A percentile compares a stretch with the other conserved stretches of the same genome.
These are phyloP conservation scores for Mycena polygramma DNA, from an alignment of 768 basidiomycete genomes.

Conservation along the genomic window DNA sequence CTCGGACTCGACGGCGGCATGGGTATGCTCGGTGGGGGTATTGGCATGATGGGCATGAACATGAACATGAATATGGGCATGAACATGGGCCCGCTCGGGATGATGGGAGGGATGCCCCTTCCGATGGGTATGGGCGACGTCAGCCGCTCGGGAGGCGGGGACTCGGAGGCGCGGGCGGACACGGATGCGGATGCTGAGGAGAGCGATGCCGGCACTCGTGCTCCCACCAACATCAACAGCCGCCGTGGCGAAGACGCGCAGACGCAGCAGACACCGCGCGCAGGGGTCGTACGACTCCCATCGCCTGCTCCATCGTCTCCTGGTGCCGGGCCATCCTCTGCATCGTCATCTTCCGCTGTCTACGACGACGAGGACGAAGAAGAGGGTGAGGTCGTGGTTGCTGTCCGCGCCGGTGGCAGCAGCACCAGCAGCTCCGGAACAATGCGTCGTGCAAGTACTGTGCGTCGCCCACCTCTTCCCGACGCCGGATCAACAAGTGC, in stretches of 20 bases:
- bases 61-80: slow-evolving; percentile 31
- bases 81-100: slow-evolving; percentile 25
- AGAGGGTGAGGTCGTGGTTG: slow-evolving; percentile 37
- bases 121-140: slow-evolving; percentile 30
- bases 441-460: slow-evolving; percentile 34
- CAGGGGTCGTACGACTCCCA: slow-evolving; percentile 34
- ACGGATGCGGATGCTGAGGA: slow-evolving; percentile 39
- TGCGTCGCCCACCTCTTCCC: slow-evolving; percentile 26
- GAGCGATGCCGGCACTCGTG: slow-evolving; percentile 25
- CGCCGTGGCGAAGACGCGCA: slow-evolving; percentile 30
- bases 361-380: slow-evolving; percentile 36
- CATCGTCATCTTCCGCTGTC: slow-evolving; percentile 20
- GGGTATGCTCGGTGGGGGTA: slow-evolving; percentile 16
- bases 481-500: slow-evolving; percentile 16
- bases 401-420: slow-evolving; percentile 28
- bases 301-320: slow-evolving; percentile 33
- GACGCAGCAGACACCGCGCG: slow-evolving; percentile 37
- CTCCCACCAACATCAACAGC: slow-evolving; percentile 3
- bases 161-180: slow-evolving; percentile 34
- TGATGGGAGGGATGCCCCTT: slow-evolving; percentile 31
- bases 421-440: slow-evolving; percentile 26
- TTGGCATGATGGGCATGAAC: slow-evolving; percentile 28
- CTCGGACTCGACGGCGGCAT: slow-evolving; percentile 26
- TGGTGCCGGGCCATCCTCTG: slow-evolving; percentile 25
- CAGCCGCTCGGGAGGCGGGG: slow-evolving; percentile 32